Evolutionary conservation across 306 rosid species (phyloP), one percentile per base, ranked within the genome.

Genomic region (Trifolium subterraneum): DNA sequence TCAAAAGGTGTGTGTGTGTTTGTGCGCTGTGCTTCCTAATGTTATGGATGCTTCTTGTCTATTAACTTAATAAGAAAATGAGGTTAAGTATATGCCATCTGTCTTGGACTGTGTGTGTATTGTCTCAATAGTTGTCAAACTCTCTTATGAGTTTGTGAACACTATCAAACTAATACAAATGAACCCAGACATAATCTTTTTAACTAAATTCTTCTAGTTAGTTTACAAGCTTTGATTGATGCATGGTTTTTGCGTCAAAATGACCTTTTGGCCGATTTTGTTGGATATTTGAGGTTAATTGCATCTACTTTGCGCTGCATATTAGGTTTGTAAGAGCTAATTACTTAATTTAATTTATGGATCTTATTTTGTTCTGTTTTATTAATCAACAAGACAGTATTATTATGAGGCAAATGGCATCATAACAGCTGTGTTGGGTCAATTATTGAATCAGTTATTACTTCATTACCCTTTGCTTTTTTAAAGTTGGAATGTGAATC

Each of bases 401-500:
- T 44, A 13, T 12, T 44, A 2, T 12, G 15, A 1, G 50, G n/a
- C 50, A 14, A 44, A 44, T 5, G n/a, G 50, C 50, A 44, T 44
- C 16, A 12, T 44, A 44, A 13, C 15, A 44, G 16, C 5, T 44
- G 16, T n/a, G 16, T 44, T 1, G n/a, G 50, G 50, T 44, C 50
- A 44, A 44, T 44, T 44, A 13, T 42, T 12, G 48, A 42, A 12
- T 42, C 48, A 42, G 15, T 42, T 42, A 9, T 11, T 42, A 42
- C 6, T 42, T 42, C 5, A 42, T 10, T 41, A 8, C 27, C 48
- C 2, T n/a, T 35, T 2, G 6, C 42, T 16, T 70, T 52, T 18
- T 50, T 71, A 39, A 27, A 44, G 50, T 6, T 71, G 33, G 76
- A 56, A 55, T 60, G 19, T 11, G 47, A 73, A 31, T 61, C 56